Percentiles rank a stretch among this genome's conserved stretches.
These are phyloP conservation scores for Lotmaria passim DNA, from an alignment of 208 protist species.

Conservation along the genomic window DNA sequence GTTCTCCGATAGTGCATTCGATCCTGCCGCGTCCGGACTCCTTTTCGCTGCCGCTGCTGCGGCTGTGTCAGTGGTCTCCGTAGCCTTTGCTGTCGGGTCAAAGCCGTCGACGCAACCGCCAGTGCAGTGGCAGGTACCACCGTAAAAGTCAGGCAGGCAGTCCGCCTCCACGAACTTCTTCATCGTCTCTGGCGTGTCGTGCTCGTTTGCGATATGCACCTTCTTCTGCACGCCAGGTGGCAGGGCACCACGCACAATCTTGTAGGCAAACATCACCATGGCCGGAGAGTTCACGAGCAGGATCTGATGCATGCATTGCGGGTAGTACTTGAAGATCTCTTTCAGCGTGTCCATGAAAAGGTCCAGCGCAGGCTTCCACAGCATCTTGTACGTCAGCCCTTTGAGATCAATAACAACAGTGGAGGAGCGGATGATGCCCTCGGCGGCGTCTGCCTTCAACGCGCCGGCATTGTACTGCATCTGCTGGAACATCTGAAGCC, in stretches of 20 bases:
- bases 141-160: conserved; percentile 49
- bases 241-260: conserved; percentile 48
- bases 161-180: conserved; percentile 43
- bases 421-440: conserved; percentile 40
- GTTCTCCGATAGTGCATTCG: no score
- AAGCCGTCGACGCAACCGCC: conserved; percentile 37
- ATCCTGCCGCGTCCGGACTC: conserved; percentile 33
- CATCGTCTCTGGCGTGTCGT: conserved; percentile 34
- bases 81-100: neutral
- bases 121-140: conserved; percentile 56
- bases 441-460: conserved; percentile 21
- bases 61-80: no score
- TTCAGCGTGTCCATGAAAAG: conserved; percentile 21
- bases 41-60: conserved; percentile 29
- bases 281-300: conserved; percentile 58
- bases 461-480: conserved; percentile 9
- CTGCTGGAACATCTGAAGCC: conserved; percentile 31
- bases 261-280: conserved; percentile 47
- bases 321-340: conserved; percentile 52
- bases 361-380: conserved; percentile 65
- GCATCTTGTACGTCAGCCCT: conserved; percentile 54
- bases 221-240: conserved; percentile 52
- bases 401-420: conserved; percentile 53
- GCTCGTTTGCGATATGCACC: conserved; percentile 40
- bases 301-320: conserved; percentile 58